Conservation (phyloP, 2,329 filamentous ascomycete species). For the Setomelanomma holmii region DNA sequence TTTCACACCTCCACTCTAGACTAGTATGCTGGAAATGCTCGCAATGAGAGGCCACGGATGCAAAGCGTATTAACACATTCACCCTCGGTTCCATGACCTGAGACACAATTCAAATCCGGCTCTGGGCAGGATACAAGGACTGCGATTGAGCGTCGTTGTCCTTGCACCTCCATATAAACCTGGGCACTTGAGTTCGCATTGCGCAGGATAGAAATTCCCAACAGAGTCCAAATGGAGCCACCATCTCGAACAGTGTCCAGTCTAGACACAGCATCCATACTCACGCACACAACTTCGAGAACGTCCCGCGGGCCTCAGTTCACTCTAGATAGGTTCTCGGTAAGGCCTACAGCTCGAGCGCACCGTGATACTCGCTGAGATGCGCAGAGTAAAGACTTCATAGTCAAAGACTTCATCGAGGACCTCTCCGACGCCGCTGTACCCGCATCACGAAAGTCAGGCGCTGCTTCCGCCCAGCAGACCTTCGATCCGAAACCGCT, state of each 20-base stretch:
- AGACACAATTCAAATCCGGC: conserved; percentile 20
- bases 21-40: too few relatives aligned
- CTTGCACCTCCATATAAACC: neutral
- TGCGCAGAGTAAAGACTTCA: conserved; percentile 73
- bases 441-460: conserved; percentile 80
- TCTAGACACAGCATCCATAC: conserved; percentile 52
- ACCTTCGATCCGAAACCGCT: conserved; percentile 94
- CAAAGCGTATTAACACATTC: neutral
- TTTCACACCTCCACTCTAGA: neutral
- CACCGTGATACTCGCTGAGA: conserved; percentile 14
- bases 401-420: conserved; percentile 97
- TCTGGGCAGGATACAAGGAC: conserved; percentile 17
- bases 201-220: too few relatives aligned
- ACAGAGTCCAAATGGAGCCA: neutral
- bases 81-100: conserved; percentile 14
- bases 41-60: too few relatives aligned
- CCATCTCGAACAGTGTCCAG: conserved; percentile 28
- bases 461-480: conserved; percentile 53
- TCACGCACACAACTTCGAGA: conserved; percentile 50
- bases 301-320: conserved; percentile 68
- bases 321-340: conserved; percentile 76
- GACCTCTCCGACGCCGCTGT: conserved; percentile 85
- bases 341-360: conserved; percentile 21
- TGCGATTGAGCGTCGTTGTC: conserved; percentile 12
- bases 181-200: too few relatives aligned